phyloP scores from a whole-genome alignment of 148 eudicot species.

The Pharnaceum exiguum region DNA sequence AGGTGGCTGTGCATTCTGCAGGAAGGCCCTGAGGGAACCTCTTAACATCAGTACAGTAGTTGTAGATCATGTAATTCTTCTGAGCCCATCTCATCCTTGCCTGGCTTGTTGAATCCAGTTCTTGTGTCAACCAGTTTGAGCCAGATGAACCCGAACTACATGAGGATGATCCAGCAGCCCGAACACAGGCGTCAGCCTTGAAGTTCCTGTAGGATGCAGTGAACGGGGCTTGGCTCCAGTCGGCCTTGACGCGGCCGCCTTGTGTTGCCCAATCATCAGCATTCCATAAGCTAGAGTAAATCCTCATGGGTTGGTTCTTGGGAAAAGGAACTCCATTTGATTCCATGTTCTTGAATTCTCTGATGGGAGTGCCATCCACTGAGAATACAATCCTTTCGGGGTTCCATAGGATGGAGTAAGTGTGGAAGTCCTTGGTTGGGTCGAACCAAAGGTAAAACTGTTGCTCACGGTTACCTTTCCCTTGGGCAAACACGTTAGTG shows the following conservation, averaged over 20 bases:
- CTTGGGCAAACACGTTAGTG: constrained; percentile 29
- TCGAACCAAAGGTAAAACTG: constrained; percentile 35
- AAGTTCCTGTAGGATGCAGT: constrained; percentile 15
- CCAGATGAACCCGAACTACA: constrained; percentile 15
- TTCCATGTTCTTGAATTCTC: constrained; percentile 31
- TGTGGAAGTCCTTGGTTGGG: constrained; percentile 26
- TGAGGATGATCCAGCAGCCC: constrained; percentile 17
- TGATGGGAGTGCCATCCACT: constrained; percentile 25
- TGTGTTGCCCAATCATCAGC: constrained; percentile 40
- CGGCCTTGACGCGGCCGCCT: constrained; percentile 31
- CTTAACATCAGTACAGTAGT: constrained; percentile 35
- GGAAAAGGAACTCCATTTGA: constrained; percentile 28
- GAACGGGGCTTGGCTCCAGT: constrained; percentile 29
- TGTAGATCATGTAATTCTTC: constrained; percentile 35
- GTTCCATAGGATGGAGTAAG: constrained; percentile 30
- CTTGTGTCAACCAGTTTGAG: constrained; percentile 30
- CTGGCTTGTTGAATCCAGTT: constrained; percentile 25
- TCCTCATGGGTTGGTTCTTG: constrained; percentile 31
- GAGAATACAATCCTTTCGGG: constrained; percentile 29
- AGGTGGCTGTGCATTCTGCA: constrained; percentile 26
- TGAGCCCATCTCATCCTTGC: constrained; percentile 35
- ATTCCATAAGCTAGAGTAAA: constrained; percentile 33
- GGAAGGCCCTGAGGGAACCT: constrained; percentile 44
- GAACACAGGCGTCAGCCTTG: constrained; percentile 25
- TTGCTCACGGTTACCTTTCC: constrained; percentile 29